Evolutionary conservation across 768 basidiomycete genomes (phyloP), one percentile per base, ranked within the genome.

Genomic region (Cystofilobasidium capitatum): DNA sequence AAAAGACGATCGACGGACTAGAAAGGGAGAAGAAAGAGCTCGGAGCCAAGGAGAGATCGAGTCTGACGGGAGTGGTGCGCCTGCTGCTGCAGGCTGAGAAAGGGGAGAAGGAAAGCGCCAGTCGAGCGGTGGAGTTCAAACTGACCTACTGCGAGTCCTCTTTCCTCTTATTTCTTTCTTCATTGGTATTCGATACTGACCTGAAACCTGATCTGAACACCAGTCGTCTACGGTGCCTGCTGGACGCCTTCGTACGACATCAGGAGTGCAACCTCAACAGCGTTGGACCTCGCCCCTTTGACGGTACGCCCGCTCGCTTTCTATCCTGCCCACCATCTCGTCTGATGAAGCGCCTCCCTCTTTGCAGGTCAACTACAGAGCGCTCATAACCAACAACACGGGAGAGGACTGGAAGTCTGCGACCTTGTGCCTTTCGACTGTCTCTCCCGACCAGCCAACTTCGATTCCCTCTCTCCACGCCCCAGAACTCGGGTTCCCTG

Each of bases 381-480:
- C 84, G 0, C 77, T 79, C 35, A 78, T 86, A 59, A 76, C 73
- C 0, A 84, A 86, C 71, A 74, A 74, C 70, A 84, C 85, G 0
- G 85, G 85, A 16, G 85, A 86, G 71, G 82, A 84, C 69, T 86
- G 85, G 85, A 78, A 71, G 29, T 76, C 80, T 66, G 78, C 82
- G 0, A 69, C 78, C 0, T 77, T 86, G 37, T 82, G 80, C 8
- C 77, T 86, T 35, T 84, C 82, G 74, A 84, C 84, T 1, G 80
- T 71, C 0, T 61, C 71, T 12, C 73, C 70, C 14, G 60, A 51
- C n/a, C 69, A 59, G 24, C 72, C 70, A 33, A 69, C 72, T 9
- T 69, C 70, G 12, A 69, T 71, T 51, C 71, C 78, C 0, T 69
- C 2, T 5, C 60, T 73, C 1, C 4, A 36, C 2, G 57, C 71